Percentiles rank a stretch among this genome's conserved stretches.
Evolutionary conservation across 257 asterid species (phyloP).

Genomic region (Solanum tarapatanum): DNA sequence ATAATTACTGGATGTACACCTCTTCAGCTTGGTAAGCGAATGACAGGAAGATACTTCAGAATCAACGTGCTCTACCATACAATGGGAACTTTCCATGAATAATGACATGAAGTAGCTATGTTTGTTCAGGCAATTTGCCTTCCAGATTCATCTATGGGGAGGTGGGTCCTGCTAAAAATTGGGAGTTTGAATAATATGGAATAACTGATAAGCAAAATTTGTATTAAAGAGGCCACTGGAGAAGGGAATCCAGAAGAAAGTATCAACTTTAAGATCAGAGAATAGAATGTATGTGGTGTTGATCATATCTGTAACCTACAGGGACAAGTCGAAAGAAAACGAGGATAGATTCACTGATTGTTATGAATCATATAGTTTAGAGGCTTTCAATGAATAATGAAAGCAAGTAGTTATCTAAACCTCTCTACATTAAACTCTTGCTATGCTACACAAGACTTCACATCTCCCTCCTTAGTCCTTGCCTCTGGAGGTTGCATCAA

Average conservation of each 20-base stretch:
- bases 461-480: background rate
- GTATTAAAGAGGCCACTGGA: background rate
- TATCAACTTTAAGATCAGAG: background rate
- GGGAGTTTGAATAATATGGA: background rate
- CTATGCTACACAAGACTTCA: background rate
- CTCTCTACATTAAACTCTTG: background rate
- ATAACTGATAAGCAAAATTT: background rate
- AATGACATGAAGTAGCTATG: background rate
- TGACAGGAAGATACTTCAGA: background rate
- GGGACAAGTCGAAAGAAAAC: background rate
- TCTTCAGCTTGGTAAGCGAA: background rate
- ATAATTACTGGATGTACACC: background rate
- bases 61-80: background rate
- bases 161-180: background rate
- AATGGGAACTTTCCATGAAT: background rate
- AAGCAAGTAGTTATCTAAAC: background rate
- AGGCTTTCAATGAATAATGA: background rate
- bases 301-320: background rate
- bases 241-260: background rate
- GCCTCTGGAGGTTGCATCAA: background rate
- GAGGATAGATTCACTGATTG: background rate
- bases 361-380: background rate
- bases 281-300: background rate
- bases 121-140: background rate
- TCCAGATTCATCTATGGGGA: background rate